These are phyloP conservation scores for Colletotrichum melonis DNA, from an alignment of 2,329 filamentous ascomycete species.

Conservation along the genomic window DNA sequence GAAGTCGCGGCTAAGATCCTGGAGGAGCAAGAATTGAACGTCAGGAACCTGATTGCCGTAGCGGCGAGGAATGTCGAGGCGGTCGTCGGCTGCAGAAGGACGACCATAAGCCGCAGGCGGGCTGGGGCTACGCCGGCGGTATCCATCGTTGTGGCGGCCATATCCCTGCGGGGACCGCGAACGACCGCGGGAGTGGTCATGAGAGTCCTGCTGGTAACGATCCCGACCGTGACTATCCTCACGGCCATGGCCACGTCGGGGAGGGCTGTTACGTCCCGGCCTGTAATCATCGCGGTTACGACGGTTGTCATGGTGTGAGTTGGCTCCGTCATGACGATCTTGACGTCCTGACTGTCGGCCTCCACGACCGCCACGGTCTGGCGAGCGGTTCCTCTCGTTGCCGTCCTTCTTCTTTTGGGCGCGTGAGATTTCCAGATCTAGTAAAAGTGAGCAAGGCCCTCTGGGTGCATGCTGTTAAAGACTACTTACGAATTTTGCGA, in stretches of 20 bases:
- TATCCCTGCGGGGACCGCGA: constrained; percentile 74
- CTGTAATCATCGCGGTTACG: constrained; percentile 73
- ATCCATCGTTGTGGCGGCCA: constrained; percentile 59
- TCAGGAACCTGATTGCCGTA: constrained; percentile 84
- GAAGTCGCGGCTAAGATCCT: constrained; percentile 83
- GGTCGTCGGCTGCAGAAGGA: constrained; percentile 64
- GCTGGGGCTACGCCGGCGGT: constrained; percentile 77
- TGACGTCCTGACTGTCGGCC: constrained; percentile 55
- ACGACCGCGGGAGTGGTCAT: constrained; percentile 64
- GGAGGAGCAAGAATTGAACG: constrained; percentile 86
- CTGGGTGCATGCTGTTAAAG: neutral
- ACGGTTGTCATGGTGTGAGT: constrained; percentile 49
- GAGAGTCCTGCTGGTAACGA: constrained; percentile 52
- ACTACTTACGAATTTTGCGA: constrained; percentile 87
- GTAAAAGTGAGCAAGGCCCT: neutral
- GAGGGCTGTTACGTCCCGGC: constrained; percentile 69
- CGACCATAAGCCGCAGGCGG: constrained; percentile 59
- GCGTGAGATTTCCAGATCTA: constrained; percentile 91
- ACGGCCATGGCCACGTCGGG: constrained; percentile 68
- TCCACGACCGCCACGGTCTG: constrained; percentile 63
- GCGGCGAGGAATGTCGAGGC: constrained; percentile 78
- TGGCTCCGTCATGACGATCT: constrained; percentile 62
- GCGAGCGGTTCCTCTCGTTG: constrained; percentile 64
- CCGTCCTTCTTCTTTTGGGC: constrained; percentile 83
- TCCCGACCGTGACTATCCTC: constrained; percentile 70